Percentiles rank a stretch among this genome's conserved stretches.
phyloP scores from a whole-genome alignment of 495 filamentous ascomycete genomes.

The Penicillium dipodomyicola region DNA sequence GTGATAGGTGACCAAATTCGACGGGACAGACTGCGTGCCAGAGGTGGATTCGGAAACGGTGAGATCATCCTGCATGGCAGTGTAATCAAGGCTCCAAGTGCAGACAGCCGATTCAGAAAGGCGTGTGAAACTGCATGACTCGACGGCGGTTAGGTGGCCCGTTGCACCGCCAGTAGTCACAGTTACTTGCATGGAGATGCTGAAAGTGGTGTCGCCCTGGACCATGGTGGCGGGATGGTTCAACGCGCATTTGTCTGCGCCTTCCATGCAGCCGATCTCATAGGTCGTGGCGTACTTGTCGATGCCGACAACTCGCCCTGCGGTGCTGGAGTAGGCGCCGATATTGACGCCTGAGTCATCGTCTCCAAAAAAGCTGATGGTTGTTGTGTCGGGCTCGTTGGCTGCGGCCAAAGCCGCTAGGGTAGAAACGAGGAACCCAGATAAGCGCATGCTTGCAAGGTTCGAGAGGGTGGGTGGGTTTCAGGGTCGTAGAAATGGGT shows the following conservation, averaged over 20 bases:
- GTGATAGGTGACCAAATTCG: background rate
- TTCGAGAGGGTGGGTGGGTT: background rate
- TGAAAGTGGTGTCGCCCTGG: slow-evolving; percentile 20
- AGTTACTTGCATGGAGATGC: background rate
- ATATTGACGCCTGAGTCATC: background rate
- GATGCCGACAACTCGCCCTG: slow-evolving; percentile 25
- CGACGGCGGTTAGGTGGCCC: background rate
- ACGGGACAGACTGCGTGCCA: background rate
- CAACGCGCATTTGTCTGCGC: slow-evolving; percentile 23
- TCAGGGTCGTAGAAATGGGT: background rate
- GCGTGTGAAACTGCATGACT: slow-evolving; percentile 17
- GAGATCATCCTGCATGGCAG: background rate
- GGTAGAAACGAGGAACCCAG: slow-evolving; percentile 3
- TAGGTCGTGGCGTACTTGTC: slow-evolving; percentile 30
- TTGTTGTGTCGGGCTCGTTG: slow-evolving; percentile 14
- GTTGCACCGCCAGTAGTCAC: background rate
- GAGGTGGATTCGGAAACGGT: slow-evolving; percentile 8
- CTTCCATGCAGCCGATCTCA: slow-evolving; percentile 22
- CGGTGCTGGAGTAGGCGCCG: slow-evolving; percentile 19
- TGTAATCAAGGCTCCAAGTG: background rate
- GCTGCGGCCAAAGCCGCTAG: slow-evolving; percentile 9
- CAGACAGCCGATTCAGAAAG: slow-evolving; percentile 15
- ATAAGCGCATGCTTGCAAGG: slow-evolving; percentile 3
- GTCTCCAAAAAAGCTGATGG: slow-evolving; percentile 5
- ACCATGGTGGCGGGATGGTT: slow-evolving; percentile 27